Base-by-base conservation (phyloP, 495 filamentous ascomycete species). In the Aspergillus biplanus region DNA sequence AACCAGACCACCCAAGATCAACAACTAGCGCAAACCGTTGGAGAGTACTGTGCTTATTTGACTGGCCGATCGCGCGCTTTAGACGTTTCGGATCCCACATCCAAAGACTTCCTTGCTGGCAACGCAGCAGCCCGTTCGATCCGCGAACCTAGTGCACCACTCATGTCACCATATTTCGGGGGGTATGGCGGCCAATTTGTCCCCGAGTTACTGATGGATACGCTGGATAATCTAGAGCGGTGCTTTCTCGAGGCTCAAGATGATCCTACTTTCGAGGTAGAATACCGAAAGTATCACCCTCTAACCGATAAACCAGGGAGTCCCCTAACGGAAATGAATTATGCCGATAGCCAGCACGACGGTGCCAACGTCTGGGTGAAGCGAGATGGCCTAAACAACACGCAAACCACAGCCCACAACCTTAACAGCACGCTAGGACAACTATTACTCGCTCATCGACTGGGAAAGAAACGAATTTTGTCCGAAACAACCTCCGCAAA, bases 401-500 rank as follows among this genome's bases (percentile, higher is more conserved):
- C 11, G 39, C n/a, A 4, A 15, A 87, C 86, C 6, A 87, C 87
- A 35, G 91, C 88, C 27, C 95, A 97, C 81, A 97, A 97, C 82
- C 97, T 98, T 80, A 98, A 97, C 80, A 97, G 97, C 68, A 93
- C 95, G 1, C 75, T 98, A 6, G 94, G 94, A 15, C 95, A 97
- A 74, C 86, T 94, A 46, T 85, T 98, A 0, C 80, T 98, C 12
- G 94, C 94, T 0, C 81, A 82, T 33, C 83, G 92, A 33, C 74
- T 98, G 52, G 94, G 94, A 7, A 98, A 98, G 82, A 97, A 86
- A 6, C 87, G 90, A 72, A 97, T 98, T 67, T 97, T 98, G 66
- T 95, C 94, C 35, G 95, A 98, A 76, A 97, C 94, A n/a, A 93
- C 95, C 56, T 94, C 95, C 33, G 95, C 94, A 21, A 94, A 97